Conservation (phyloP, 2,329 filamentous ascomycete species). For the Diaporthe destruens region DNA sequence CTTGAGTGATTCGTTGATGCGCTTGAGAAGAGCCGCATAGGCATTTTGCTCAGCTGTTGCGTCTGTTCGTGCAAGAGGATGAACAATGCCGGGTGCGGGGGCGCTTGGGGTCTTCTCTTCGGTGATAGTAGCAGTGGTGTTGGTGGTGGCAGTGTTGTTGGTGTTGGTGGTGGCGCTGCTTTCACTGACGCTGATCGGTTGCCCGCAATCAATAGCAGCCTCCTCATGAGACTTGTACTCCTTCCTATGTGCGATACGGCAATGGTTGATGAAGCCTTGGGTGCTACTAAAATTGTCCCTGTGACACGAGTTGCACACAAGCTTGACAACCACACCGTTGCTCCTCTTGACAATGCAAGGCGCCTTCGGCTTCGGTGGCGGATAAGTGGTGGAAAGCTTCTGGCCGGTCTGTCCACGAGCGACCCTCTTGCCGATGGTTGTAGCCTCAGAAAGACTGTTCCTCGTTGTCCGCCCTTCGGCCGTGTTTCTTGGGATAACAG, state of each 20-base stretch:
- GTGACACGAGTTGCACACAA: constrained; percentile 90
- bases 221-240: constrained; percentile 97
- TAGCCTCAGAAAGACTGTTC: constrained; percentile 74
- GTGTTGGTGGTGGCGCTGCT: constrained; percentile 59
- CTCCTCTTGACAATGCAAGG: constrained; percentile 88
- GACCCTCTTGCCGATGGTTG: constrained; percentile 62
- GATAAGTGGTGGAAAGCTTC: constrained; percentile 77
- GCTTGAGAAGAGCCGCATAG: constrained; percentile 62
- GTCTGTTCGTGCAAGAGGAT: constrained; percentile 72
- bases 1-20: constrained; percentile 67
- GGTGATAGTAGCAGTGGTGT: constrained; percentile 60
- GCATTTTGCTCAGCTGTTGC: constrained; percentile 66
- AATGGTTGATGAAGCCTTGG: constrained; percentile 99
- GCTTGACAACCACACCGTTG: constrained; percentile 87
- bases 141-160: constrained; percentile 56
- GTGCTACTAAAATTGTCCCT: constrained; percentile 95
- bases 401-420: constrained; percentile 66
- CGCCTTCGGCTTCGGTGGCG: constrained; percentile 82
- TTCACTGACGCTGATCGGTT: constrained; percentile 80
- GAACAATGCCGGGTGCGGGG: constrained; percentile 65
- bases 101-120: constrained; percentile 53
- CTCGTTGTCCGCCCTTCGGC: constrained; percentile 83
- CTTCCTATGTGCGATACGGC: constrained; percentile 91
- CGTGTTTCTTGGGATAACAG: constrained; percentile 59
- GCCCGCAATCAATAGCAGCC: constrained; percentile 88